These are phyloP conservation scores for Penicillium olsonii DNA, from an alignment of 2,329 filamentous ascomycete species.

Conservation along the genomic window DNA sequence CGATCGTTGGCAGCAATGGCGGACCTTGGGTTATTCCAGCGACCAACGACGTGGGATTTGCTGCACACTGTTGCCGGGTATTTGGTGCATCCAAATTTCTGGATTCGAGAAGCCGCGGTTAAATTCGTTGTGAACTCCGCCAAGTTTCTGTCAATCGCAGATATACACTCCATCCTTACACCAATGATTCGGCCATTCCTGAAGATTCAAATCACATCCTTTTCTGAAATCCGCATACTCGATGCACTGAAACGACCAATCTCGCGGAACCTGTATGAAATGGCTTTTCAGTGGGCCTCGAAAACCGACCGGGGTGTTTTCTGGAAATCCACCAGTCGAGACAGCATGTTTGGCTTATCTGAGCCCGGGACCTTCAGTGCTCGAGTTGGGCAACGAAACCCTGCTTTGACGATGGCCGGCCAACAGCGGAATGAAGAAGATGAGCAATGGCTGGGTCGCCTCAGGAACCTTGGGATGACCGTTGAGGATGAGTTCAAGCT, in stretches of 20 bases:
- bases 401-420: slow-evolving; percentile 55
- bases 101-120: slow-evolving; percentile 88
- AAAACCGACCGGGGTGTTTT: slow-evolving; percentile 81
- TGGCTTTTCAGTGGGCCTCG: slow-evolving; percentile 80
- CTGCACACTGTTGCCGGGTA: slow-evolving; percentile 82
- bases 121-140: slow-evolving; percentile 79
- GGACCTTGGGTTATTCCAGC: slow-evolving; percentile 80
- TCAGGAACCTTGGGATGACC: slow-evolving; percentile 80
- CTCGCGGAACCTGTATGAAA: slow-evolving; percentile 76
- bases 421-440: slow-evolving; percentile 84
- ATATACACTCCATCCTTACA: slow-evolving; percentile 78
- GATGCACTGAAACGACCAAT: slow-evolving; percentile 82
- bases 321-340: slow-evolving; percentile 75
- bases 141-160: slow-evolving; percentile 73
- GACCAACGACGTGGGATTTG: slow-evolving; percentile 82
- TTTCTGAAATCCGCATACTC: slow-evolving; percentile 73
- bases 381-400: slow-evolving; percentile 55
- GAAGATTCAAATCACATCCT: slow-evolving; percentile 68
- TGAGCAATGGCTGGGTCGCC: slow-evolving; percentile 83
- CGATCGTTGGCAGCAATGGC: slow-evolving; percentile 87
- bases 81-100: slow-evolving; percentile 89
- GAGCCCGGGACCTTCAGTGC: slow-evolving; percentile 57
- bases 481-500: slow-evolving; percentile 88
- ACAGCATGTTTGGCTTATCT: slow-evolving; percentile 69
- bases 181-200: slow-evolving; percentile 81